Evolutionary conservation across 1,284 basidiomycete species (phyloP).

Genomic region (Mycena citricolor): DNA sequence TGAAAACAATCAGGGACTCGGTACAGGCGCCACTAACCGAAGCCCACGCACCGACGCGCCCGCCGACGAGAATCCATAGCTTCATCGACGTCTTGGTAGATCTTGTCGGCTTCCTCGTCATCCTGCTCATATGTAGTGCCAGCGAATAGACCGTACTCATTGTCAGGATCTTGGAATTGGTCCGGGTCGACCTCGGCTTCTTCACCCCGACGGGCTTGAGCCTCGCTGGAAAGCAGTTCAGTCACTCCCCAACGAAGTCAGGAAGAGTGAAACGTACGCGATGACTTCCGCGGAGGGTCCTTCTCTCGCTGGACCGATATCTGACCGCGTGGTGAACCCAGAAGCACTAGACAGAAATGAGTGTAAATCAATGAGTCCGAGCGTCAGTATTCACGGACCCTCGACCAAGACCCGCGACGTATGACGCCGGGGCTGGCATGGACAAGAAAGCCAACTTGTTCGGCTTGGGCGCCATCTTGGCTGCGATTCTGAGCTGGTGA

Average conservation of each 20-base stretch:
- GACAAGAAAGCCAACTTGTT: constrained; percentile 83
- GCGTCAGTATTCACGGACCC: constrained; percentile 58
- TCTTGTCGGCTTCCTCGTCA: constrained; percentile 95
- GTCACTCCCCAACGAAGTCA: constrained; percentile 4
- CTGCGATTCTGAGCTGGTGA: too few relatives aligned
- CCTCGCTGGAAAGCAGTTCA: constrained; percentile 51
- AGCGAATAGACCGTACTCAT: constrained; percentile 95
- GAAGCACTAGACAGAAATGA: constrained; percentile 65
- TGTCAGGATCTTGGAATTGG: constrained; percentile 94
- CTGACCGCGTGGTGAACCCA: constrained; percentile 97
- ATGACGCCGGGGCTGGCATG: constrained; percentile 89
- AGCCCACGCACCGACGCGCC: constrained; percentile 73
- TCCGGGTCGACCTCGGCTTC: constrained; percentile 86
- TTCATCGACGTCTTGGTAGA: constrained; percentile 88
- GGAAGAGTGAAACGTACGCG: constrained; percentile 53
- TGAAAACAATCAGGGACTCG: constrained; percentile 33
- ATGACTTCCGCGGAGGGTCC: constrained; percentile 87
- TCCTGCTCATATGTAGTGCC: constrained; percentile 96
- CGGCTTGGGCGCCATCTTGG: constrained; percentile 46
- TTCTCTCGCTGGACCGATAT: constrained; percentile 97
- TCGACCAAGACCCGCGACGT: constrained; percentile 95
- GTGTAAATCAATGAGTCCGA: not conserved
- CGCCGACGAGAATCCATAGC: constrained; percentile 88
- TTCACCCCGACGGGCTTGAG: constrained; percentile 81
- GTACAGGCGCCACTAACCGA: constrained; percentile 39